Conservation (phyloP, 148 eudicot species). For the Bassia scoparia region DNA sequence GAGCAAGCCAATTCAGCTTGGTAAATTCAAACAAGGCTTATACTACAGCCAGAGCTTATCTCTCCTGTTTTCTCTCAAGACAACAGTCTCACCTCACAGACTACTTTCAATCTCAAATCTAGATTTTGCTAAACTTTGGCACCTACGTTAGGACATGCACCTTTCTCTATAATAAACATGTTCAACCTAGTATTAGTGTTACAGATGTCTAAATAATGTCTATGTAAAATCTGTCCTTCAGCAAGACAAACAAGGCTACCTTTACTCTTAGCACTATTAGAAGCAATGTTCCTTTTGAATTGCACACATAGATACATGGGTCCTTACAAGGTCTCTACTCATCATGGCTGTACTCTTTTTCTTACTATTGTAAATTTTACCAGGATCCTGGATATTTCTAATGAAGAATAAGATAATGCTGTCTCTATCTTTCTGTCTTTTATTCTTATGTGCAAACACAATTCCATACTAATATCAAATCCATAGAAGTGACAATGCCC, state of each 20-base stretch:
- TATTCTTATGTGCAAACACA: too few species aligned
- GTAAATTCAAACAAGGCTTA: too few species aligned
- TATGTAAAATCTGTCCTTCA: background rate
- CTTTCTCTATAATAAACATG: background rate
- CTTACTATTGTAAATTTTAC: conserved; percentile 7
- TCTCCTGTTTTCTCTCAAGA: background rate
- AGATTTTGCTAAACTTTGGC: too few species aligned
- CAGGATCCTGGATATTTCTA: too few species aligned
- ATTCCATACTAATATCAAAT: background rate
- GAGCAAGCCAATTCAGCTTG: too few species aligned
- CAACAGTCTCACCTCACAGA: background rate
- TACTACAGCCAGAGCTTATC: too few species aligned
- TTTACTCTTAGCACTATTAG: too few species aligned
- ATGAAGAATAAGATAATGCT: too few species aligned
- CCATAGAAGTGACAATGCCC: background rate
- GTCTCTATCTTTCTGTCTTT: too few species aligned
- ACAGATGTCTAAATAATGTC: too few species aligned
- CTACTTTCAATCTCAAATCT: too few species aligned
- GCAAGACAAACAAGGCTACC: background rate
- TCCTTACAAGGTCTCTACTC: background rate
- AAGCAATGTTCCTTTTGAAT: background rate
- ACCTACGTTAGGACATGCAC: background rate
- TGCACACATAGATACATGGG: background rate
- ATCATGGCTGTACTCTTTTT: background rate
- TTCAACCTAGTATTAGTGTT: too few species aligned